phyloP scores from a whole-genome alignment of 2,329 filamentous ascomycete genomes.

The Elsinoe australis region DNA sequence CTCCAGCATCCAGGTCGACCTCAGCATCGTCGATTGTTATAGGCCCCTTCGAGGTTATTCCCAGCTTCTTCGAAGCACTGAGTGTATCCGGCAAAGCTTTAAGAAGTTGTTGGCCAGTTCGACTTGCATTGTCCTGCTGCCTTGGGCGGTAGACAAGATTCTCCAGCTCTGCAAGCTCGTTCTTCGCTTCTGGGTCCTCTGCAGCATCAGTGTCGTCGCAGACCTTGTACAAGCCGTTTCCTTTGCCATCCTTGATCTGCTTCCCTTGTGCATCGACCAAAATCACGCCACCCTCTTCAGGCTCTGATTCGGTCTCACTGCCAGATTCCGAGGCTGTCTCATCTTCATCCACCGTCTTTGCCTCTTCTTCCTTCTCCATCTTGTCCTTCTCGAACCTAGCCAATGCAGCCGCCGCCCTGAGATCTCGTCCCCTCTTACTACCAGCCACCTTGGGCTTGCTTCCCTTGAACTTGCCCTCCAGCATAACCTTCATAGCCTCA shows the following conservation, averaged over 20 bases:
- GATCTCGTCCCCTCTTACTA: conserved; percentile 65
- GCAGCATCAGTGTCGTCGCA: conserved; percentile 52
- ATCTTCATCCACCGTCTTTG: conserved; percentile 31
- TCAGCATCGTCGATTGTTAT: not conserved
- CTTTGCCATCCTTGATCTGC: conserved; percentile 55
- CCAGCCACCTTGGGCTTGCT: conserved; percentile 66
- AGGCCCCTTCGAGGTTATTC: not conserved
- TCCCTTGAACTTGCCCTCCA: conserved; percentile 57
- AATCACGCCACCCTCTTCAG: conserved; percentile 22
- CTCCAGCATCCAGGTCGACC: conserved; percentile 8
- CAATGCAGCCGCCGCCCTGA: conserved; percentile 68
- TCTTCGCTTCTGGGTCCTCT: conserved; percentile 51
- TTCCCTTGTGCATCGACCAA: conserved; percentile 59
- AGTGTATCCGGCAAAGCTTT: not conserved
- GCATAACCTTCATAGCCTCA: conserved; percentile 53
- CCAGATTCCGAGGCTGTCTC: conserved; percentile 36
- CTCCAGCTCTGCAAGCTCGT: conserved; percentile 62
- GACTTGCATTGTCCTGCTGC: not conserved
- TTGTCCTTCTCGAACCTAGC: conserved; percentile 56
- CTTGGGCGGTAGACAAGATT: conserved; percentile 31
- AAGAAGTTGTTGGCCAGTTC: not conserved
- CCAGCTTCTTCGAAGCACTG: not conserved
- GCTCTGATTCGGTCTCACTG: conserved; percentile 39
- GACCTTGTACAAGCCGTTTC: conserved; percentile 61
- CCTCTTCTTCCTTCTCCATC: conserved; percentile 34